These are phyloP conservation scores for Dictyostelium brefeldianum DNA, from an alignment of 78 protist genomes.

Conservation along the genomic window DNA sequence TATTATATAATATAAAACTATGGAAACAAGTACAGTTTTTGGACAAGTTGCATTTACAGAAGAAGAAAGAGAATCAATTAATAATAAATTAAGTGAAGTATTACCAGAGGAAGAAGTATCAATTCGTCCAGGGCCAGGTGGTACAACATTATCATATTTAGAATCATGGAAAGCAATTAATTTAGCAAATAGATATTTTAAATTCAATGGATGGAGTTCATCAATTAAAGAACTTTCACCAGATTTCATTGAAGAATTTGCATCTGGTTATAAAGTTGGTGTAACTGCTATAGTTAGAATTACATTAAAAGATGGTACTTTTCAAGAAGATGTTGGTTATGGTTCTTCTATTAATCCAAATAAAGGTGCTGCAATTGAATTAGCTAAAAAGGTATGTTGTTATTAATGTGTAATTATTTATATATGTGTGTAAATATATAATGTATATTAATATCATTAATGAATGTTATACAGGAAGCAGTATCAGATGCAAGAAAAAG, in stretches of 20 bases:
- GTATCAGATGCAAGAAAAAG: conserved; percentile 91
- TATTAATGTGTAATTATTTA: not conserved
- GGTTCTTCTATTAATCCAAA: conserved; percentile 54
- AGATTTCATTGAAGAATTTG: conserved; percentile 76
- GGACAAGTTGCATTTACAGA: conserved; percentile 30
- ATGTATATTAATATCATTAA: not conserved
- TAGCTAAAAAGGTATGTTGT: conserved; percentile 81
- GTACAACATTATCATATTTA: conserved; percentile 58
- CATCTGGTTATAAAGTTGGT: conserved; percentile 29
- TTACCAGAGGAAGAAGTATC: conserved; percentile 17
- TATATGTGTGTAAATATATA: not conserved
- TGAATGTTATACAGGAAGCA: conserved; percentile 70
- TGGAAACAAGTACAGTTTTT: conserved; percentile 15
- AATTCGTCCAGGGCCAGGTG: conserved; percentile 19
- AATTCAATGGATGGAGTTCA: conserved; percentile 91
- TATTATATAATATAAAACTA: no score
- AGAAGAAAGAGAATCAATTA: conserved; percentile 10
- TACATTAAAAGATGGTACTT: conserved; percentile 85
- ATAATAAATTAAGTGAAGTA: not conserved
- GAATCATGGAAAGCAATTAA: conserved; percentile 87
- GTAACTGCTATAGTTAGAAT: conserved; percentile 75
- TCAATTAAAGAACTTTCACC: conserved; percentile 31
- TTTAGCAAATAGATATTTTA: conserved; percentile 85
- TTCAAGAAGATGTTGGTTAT: conserved; percentile 91
- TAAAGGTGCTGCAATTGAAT: conserved; percentile 85